Base-by-base conservation (phyloP, 257 asterid species). In the Lithospermum erythrorhizon region DNA sequence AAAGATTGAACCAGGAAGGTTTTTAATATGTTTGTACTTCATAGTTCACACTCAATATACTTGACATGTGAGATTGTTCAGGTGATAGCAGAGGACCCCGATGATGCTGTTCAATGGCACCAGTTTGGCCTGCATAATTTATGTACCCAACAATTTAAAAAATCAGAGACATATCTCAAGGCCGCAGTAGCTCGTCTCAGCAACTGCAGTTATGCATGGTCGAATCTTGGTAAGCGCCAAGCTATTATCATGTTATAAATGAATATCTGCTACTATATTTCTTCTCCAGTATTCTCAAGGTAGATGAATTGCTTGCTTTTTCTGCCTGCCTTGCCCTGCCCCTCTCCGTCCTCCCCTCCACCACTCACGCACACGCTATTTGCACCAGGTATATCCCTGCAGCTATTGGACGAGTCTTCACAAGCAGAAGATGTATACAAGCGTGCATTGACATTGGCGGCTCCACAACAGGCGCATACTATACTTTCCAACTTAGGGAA, bases 91-190 rank as follows among this genome's bases (percentile, higher is more conserved):
- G 97, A 86, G 79, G 95, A 93, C 64, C 95, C 95, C 2, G 88
- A 87, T 54, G 95, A 93, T 70, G 97, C 97, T 72, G 78, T 88
- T 61, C 98, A 88, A 68, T 91, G 98, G 98, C 96, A 91, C 73
- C 98, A 88, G 81, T 79, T 88, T 52, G 98, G 98, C 61, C 97
- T 86, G 70, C 98, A 88, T 75, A 76, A 76, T 72, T 95, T 91
- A 45, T 81, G 88, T 67, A 84, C 90, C 13, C 98, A 86, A 75
- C 94, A 91, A 75, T 82, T 82, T 70, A 81, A 82, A 79, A 65
- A 70, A 61, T 91, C 98, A 11, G 84, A 81, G 68, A 84, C 79
- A 52, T 91, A 81, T 77, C 83, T 88, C 67, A 91, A 86, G 83
- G 90, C 94, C 20, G 95, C 98, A 30, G 90, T 76, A 56, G 83